Percentiles rank a stretch among this genome's conserved stretches.
Evolutionary conservation across 2,329 filamentous ascomycete genomes (phyloP).

Genomic region (Beauveria scarabaeidicola): DNA sequence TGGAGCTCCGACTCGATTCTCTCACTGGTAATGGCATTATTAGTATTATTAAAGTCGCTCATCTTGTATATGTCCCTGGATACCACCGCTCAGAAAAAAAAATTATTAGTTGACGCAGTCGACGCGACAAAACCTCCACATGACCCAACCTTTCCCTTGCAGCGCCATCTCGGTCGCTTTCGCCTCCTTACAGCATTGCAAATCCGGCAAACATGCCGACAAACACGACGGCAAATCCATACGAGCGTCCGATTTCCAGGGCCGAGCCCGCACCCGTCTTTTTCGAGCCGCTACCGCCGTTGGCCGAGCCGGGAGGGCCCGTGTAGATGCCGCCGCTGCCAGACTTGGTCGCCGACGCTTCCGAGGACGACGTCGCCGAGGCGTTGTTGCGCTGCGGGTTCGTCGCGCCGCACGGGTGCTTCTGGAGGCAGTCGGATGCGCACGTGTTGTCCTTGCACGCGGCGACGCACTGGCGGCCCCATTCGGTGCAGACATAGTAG

Average conservation of each 20-base stretch:
- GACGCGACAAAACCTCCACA: background rate
- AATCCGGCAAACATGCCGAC: constrained; percentile 32
- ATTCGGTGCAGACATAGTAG: constrained; percentile 67
- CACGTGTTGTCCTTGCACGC: constrained; percentile 50
- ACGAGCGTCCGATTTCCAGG: constrained; percentile 27
- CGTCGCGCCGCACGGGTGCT: constrained; percentile 66
- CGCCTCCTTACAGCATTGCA: constrained; percentile 28
- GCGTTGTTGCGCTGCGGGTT: constrained; percentile 52
- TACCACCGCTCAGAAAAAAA: background rate
- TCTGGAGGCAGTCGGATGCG: constrained; percentile 48
- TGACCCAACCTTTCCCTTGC: background rate
- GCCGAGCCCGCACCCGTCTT: constrained; percentile 22
- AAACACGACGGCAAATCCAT: constrained; percentile 30
- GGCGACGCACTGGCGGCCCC: constrained; percentile 58
- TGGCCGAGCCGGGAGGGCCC: constrained; percentile 18
- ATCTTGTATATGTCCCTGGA: background rate
- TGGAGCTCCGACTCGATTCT: background rate
- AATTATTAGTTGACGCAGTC: background rate
- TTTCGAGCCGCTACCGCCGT: background rate
- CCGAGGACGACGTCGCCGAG: constrained; percentile 37
- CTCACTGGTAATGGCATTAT: background rate
- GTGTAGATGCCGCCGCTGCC: constrained; percentile 31
- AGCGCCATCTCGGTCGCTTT: background rate
- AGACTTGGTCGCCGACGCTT: constrained; percentile 23
- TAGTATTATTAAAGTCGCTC: constrained; percentile 6